Base-by-base conservation (phyloP, 257 asterid genomes). In the Ophiorrhiza pumila region DNA sequence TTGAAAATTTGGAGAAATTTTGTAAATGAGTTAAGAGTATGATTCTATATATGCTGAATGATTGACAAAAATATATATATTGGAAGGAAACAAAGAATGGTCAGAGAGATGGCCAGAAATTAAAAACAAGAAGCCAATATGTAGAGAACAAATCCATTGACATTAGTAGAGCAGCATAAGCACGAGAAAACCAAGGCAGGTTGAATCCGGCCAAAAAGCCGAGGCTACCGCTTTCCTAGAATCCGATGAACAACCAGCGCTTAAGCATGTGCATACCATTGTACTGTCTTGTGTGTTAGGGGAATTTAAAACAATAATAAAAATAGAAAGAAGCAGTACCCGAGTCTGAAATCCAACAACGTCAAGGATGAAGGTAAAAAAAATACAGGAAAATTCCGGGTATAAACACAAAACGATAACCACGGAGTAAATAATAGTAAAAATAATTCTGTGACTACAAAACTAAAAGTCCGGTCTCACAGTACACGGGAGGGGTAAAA, bases 161-260 rank as follows among this genome's bases (percentile, higher is more conserved):
- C n/a, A n/a, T n/a, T n/a, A n/a, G n/a, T n/a, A n/a, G n/a, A n/a
- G n/a, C n/a, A n/a, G 74, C 10, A 9, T 31, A 25, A 37, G 55
- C 75, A 43, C 34, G 75, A 57, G 75, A 10, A 71, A 43, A 43
- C 68, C 59, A 58, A 45, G 61, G 69, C 45, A 45, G 61, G 69
- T 59, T 71, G 76, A 31, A 31, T 20, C 75, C 76, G 69, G 76
- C 69, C 76, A 31, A 59, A 71, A 71, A 59, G 69, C 76, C 76
- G 76, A 31, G 37, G 69, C 46, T 45, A 32, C 45, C 69, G 76
- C 69, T 22, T 64, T 72, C 76, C 57, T 60, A 45, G 69, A 72
- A 71, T 71, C 75, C 75, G 75, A 71, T 43, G 75, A 71, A 3
- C 56, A 20, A 23, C 67, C 15, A 41, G 14, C 57, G 18, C 59